Base-by-base conservation (phyloP, 2,329 filamentous ascomycete species). In the Talaromyces atroroseus region DNA sequence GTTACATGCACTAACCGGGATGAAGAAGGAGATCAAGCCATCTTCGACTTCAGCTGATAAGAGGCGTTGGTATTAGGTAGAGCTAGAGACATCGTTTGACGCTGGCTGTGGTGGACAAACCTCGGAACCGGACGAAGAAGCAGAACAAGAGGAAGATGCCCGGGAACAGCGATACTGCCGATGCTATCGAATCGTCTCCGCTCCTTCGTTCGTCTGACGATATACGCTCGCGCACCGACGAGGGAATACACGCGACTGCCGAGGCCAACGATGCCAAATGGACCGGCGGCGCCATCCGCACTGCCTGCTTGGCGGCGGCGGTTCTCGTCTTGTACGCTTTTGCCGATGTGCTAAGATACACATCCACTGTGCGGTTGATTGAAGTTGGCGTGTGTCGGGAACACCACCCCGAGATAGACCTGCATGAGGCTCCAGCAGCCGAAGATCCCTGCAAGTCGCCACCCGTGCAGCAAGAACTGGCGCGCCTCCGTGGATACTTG, bases 381-480 rank as follows among this genome's bases (percentile, higher is more conserved):
- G 49, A 51, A 32, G 29, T 42, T 14, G 49, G 49, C 49, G 49
- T 44, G n/a, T 51, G 49, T 51, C 49, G 49, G 16, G 49, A 44
- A 42, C 49, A 51, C 36, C 42, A 32, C 2, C 49, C 49, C 4
- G 26, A 44, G 12, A 42, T n/a, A n/a, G n/a, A n/a, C n/a, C n/a
- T n/a, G n/a, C n/a, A n/a, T 12, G 20, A 29, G 10, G 6, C 11
- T n/a, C 2, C 36, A 51, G 23, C 18, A n/a, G n/a, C n/a, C n/a
- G n/a, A n/a, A 20, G n/a, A 42, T 44, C 2, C 29, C 21, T 51
- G 49, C 49, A 51, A 51, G 24, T 44, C 49, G 23, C 36, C 36
- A 32, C 36, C 49, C 16, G 49, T 51, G 23, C 49, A 51, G 21
- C 49, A 51, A 18, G 16, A 44, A 42, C 23, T 51, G 6, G 49